Base-by-base conservation (phyloP, 164 flowering plant species). In the Vitis labrusca region DNA sequence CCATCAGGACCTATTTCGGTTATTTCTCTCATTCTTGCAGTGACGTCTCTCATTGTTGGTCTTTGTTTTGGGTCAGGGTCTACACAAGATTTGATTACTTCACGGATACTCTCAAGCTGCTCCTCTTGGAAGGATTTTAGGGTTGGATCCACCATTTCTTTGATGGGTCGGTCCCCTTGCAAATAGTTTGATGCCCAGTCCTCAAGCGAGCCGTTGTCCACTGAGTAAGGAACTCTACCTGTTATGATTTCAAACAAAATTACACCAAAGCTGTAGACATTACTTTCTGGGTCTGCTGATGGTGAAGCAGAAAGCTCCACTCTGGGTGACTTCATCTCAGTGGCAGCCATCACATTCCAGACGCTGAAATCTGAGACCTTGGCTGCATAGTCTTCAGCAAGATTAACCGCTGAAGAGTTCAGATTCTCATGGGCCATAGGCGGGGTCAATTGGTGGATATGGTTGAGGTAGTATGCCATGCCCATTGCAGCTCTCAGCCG, bases 341-440 rank as follows among this genome's bases (percentile, higher is more conserved):
- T 58, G 16, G 78, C 66, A 49, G 77, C 60, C 19, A 54, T 68
- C 6, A 78, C 86, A 52, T 81, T 76, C 83, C 82, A 80, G 72
- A 90, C 81, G 50, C 75, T 77, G 66, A 82, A 85, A 59, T 88
- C 92, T 37, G 87, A 79, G 56, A 92, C 59, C 72, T 92, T 89
- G 58, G 89, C 88, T 52, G 95, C 94, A 69, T 87, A 92, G 67
- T 92, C 97, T 70, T 90, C 97, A 0, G 93, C 86, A 58, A 92
- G 85, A 58, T 76, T 71, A 37, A 92, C 73, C 15, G 89, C 67
- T 10, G 91, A 84, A 27, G 97, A 90, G 59, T 61, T 75, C 29
- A 92, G 76, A 70, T 85, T 80, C 64, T 61, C 75, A 71, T 80
- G 90, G 69, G 73, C 10, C 44, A 90, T 32, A 0, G 89, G 89